Percentiles rank a stretch among this genome's conserved stretches.
Evolutionary conservation across 352 stramenopile genomes (phyloP).

Genomic region (Aphanomyces euteiches): DNA sequence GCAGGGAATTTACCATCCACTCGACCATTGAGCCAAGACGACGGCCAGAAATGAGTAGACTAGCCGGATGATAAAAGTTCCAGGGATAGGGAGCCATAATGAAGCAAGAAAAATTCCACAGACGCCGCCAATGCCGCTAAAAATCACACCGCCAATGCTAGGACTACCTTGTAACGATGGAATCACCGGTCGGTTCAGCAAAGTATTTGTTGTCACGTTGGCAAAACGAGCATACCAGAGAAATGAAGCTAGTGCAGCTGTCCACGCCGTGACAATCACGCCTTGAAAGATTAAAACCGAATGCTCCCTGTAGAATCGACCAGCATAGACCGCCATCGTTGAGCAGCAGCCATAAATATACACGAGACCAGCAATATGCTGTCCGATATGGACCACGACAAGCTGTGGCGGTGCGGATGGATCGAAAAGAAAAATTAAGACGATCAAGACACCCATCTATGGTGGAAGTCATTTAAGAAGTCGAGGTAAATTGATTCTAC

Average conservation of each 20-base stretch:
- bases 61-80: background rate
- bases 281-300: constrained; percentile 13
- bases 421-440: constrained; percentile 11
- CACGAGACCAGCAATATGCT: constrained; percentile 6
- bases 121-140: constrained; percentile 1
- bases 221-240: no score
- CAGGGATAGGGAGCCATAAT: background rate
- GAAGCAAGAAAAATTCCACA: background rate
- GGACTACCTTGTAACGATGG: no score
- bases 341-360: constrained; percentile 16
- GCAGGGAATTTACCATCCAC: background rate
- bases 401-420: background rate
- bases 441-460: constrained; percentile 8
- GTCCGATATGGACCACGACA: background rate
- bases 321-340: constrained; percentile 15
- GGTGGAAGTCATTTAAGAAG: background rate
- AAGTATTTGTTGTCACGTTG: no score
- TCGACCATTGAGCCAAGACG: background rate
- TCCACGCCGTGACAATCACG: background rate
- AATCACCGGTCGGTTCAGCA: no score
- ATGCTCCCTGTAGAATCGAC: constrained; percentile 1
- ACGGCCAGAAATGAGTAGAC: constrained; percentile 10
- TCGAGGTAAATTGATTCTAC: constrained; percentile 1
- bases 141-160: no score
- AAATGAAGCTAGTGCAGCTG: background rate